Evolutionary conservation across 2,329 filamentous ascomycete genomes (phyloP).

Genomic region (Fusarium haematococcum): DNA sequence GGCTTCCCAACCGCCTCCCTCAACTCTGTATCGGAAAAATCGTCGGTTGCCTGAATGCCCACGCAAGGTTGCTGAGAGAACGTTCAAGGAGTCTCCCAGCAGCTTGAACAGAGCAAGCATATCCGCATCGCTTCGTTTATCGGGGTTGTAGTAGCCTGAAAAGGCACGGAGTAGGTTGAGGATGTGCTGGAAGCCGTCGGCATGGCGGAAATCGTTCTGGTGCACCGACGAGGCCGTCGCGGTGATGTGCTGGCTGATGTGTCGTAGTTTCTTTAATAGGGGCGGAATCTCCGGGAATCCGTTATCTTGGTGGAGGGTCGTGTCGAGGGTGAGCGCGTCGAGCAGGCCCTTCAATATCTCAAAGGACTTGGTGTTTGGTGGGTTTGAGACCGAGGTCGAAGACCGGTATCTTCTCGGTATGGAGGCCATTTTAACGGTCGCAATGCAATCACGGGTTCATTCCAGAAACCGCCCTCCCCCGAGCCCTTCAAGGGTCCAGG

Average conservation of each 20-base stretch:
- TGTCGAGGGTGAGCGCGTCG: conserved; percentile 55
- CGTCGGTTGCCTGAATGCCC: conserved; percentile 87
- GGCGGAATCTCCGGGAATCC: conserved; percentile 62
- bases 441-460: conserved; percentile 40
- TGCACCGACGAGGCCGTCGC: conserved; percentile 60
- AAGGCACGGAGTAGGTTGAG: conserved; percentile 77
- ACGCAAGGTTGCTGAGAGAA: conserved; percentile 80
- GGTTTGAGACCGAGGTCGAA: conserved; percentile 70
- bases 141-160: conserved; percentile 81
- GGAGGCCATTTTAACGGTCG: conserved; percentile 59
- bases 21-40: conserved; percentile 83
- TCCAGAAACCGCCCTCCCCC: conserved; percentile 45
- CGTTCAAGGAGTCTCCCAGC: conserved; percentile 76
- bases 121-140: conserved; percentile 69
- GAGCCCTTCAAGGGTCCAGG: conserved; percentile 55
- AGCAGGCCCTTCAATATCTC: conserved; percentile 69
- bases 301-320: conserved; percentile 48
- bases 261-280: conserved; percentile 68
- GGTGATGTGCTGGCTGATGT: conserved; percentile 73
- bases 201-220: conserved; percentile 86
- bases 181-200: conserved; percentile 81
- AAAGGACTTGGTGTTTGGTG: conserved; percentile 69
- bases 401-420: conserved; percentile 71
- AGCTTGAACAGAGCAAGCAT: conserved; percentile 75
- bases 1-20: conserved; percentile 82